Base-by-base conservation (phyloP, 371 early-diverging fungal species). In the Mortierella polycephala region DNA sequence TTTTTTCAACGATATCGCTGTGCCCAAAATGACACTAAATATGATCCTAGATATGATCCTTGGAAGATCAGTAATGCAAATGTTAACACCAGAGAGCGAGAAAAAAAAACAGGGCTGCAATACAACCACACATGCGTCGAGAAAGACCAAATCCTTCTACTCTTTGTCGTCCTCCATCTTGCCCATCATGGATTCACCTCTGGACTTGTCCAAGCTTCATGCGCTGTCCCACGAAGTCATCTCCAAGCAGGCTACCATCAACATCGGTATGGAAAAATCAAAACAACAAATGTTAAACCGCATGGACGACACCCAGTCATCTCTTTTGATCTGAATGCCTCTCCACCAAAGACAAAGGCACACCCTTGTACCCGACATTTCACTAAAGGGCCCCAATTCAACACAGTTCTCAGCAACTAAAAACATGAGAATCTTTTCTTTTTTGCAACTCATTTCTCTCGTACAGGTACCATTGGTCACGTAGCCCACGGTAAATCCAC, bases 401-500 rank as follows among this genome's bases (percentile, higher is more conserved):
- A 14, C 47, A 47, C 10, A 12, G 47, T 47, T n/a, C 47, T 47
- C 47, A 1, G 47, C 5, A 5, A 47, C 47, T 47, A 47, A 47
- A n/a, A n/a, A 12, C 5, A 9, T n/a, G 47, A 10, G n/a, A 14
- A 14, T 10, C 47, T 5, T 47, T 47, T 10, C 16, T 47, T 14
- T 49, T 58, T 41, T 40, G 21, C n/a, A 16, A 41, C 41, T 23
- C 5, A 39, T 40, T n/a, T 23, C 46, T 20, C 56, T 42, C 18
- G 5, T 44, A 57, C 82, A 92, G 98, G 98, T 81, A 99, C 99
- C 62, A 99, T 99, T 84, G 99, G 99, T 62, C 99, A 99, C 89
- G 99, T 99, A 79, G 99, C 99, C 57, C 99, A 99, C 91, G 99
- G 99, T 82, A 99, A 99, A 92, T 98, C 99, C 18, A 99, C 99